Percentiles rank a stretch among this genome's conserved stretches.
Conservation (phyloP, 768 basidiomycete species). For the Hydnomerulius pinastri region DNA sequence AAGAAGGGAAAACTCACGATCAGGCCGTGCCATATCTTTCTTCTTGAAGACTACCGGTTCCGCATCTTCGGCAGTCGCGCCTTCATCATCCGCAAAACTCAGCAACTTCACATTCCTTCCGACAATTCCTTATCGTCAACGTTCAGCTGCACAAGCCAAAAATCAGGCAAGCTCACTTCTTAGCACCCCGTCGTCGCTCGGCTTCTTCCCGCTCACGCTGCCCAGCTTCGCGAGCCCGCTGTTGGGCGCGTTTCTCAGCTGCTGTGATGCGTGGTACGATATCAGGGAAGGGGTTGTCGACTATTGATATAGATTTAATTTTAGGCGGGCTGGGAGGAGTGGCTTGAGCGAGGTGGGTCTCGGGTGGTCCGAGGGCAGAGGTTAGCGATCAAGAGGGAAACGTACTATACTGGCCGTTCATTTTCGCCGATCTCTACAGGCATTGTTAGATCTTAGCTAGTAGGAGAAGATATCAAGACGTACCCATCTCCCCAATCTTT, state of each 20-base stretch:
- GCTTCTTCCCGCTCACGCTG: conserved; percentile 80
- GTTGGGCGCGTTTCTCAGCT: conserved; percentile 84
- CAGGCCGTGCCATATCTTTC: conserved; percentile 81
- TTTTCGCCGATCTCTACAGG: conserved; percentile 66
- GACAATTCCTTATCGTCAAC: neutral
- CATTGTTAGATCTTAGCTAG: neutral
- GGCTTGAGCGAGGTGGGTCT: conserved; percentile 7
- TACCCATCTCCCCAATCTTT: conserved; percentile 90
- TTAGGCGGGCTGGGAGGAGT: conserved; percentile 74
- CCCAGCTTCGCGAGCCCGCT: conserved; percentile 73
- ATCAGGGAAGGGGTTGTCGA: conserved; percentile 94
- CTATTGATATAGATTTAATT: conserved; percentile 79
- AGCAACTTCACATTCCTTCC: conserved; percentile 83
- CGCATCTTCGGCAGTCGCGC: conserved; percentile 55
- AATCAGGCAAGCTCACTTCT: conserved; percentile 62
- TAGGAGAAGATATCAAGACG: conserved; percentile 18
- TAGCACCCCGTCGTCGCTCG: conserved; percentile 71
- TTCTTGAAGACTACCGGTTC: conserved; percentile 63
- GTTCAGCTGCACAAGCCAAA: neutral
- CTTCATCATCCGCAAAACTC: conserved; percentile 83
- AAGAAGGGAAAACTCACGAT: conserved; percentile 54
- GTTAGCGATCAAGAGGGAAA: conserved; percentile 8
- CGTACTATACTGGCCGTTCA: conserved; percentile 81
- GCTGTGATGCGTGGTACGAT: conserved; percentile 97
- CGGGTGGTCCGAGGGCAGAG: neutral